Evolutionary conservation across 768 basidiomycete species (phyloP), one percentile per base, ranked within the genome.

Genomic region (Thelephora ganbajun): DNA sequence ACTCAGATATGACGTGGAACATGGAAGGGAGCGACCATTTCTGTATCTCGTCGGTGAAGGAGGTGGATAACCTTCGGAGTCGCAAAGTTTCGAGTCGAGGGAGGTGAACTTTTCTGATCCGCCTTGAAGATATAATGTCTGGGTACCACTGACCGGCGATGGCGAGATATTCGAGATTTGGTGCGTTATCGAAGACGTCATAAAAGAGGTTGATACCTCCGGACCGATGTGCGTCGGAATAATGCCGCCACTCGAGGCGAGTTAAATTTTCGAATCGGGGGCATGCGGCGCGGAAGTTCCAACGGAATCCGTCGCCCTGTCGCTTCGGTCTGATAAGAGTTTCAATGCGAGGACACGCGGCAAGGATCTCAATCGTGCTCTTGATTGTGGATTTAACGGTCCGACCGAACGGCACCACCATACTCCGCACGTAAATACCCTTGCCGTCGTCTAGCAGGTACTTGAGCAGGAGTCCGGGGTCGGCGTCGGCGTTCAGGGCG

Each of bases 161-260:
- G 50, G 74, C 66, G 45, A 83, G 73, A 54, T 75, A 81, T 44
- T 69, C 66, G 43, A 83, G 56, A 49, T 73, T 74, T 6, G 81
- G 78, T 3, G 79, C 59, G 42, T 61, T 63, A 7, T 58, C 62
- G 20, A 84, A 68, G 50, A 80, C 74, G 45, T 70, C 61, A 2
- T 57, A 55, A 36, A 84, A 63, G 6, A 73, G 77, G 59, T 83
- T 83, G 50, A 83, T 76, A 5, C 80, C 81, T 1, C 80, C 80
- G 14, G 76, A 69, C 41, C 74, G 69, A 35, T 76, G 72, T 18
- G 80, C 80, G 34, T 61, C 58, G 50, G 60, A 64, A 53, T 74
- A 59, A 55, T 81, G 71, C 77, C 78, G 82, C 79, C 80, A 83
- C 44, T 83, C 80, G 26, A 84, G 68, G 22, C 79, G 74, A 39